phyloP scores from a whole-genome alignment of 257 asterid species.

The Ligustrum vulgare region DNA sequence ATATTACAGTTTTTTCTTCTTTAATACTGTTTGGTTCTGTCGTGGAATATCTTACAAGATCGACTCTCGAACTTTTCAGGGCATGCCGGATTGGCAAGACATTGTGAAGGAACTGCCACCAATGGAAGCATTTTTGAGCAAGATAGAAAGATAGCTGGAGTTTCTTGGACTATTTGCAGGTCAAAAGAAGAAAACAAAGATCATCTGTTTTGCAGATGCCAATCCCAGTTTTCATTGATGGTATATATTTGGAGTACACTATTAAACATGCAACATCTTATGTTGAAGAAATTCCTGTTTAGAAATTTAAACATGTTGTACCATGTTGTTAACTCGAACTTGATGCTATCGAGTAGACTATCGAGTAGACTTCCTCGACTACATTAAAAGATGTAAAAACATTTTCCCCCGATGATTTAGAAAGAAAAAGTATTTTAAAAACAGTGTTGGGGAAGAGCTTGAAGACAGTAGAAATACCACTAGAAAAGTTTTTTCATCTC shows the following conservation, averaged over 20 bases:
- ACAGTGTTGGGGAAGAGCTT: too few relatives aligned
- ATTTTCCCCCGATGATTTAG: too few relatives aligned
- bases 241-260: background rate
- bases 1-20: too few relatives aligned
- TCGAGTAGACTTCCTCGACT: background rate
- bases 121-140: conserved; percentile 88
- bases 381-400: too few relatives aligned
- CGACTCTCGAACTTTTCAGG: conserved; percentile 45
- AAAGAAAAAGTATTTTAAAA: too few relatives aligned
- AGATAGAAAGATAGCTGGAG: conserved; percentile 68
- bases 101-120: conserved; percentile 82
- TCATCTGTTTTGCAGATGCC: background rate
- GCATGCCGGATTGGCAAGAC: conserved; percentile 97
- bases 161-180: background rate
- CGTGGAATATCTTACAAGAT: background rate
- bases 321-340: background rate
- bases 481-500: too few relatives aligned
- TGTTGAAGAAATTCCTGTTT: background rate
- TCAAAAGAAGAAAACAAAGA: background rate
- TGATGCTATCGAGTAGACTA: background rate
- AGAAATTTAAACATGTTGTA: background rate
- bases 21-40: background rate
- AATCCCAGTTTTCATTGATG: background rate
- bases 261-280: background rate
- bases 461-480: too few relatives aligned